phyloP scores from a whole-genome alignment of 371 early-diverging fungal species.

The Lichtheimia corymbifera region DNA sequence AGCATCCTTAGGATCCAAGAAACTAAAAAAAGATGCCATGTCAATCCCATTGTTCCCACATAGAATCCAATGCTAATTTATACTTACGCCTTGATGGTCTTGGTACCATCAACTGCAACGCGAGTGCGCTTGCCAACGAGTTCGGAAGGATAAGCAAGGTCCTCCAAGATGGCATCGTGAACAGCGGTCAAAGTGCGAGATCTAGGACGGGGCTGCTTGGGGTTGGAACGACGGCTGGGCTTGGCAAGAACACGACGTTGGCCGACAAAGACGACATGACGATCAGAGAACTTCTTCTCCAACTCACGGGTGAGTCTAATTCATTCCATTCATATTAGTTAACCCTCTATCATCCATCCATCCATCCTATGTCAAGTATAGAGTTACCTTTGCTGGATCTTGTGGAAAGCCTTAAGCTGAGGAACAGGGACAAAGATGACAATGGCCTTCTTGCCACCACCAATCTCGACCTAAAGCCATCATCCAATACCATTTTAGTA shows the following conservation, averaged over 20 bases:
- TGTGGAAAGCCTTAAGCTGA: constrained; percentile 89
- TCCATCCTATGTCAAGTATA: not conserved
- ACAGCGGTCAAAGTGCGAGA: constrained; percentile 95
- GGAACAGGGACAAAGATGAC: constrained; percentile 97
- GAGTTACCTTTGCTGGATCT: constrained; percentile 82
- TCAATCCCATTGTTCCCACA: not conserved
- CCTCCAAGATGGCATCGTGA: constrained; percentile 95
- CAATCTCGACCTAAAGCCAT: constrained; percentile 76
- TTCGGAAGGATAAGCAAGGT: constrained; percentile 97
- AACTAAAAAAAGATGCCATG: constrained; percentile 39
- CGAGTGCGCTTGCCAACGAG: constrained; percentile 96
- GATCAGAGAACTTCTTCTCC: constrained; percentile 99
- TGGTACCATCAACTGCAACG: constrained; percentile 92
- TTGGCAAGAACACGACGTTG: constrained; percentile 90
- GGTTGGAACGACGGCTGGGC: constrained; percentile 85
- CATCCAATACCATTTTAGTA: constrained; percentile 52
- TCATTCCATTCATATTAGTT: not conserved
- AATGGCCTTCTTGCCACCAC: constrained; percentile 94
- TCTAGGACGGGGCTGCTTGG: constrained; percentile 91
- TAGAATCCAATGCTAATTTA: not conserved
- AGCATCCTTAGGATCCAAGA: constrained; percentile 96
- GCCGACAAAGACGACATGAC: constrained; percentile 94
- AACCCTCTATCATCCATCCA: too few species aligned
- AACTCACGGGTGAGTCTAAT: constrained; percentile 90
- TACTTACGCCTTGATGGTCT: constrained; percentile 91